Evolutionary conservation across 2,329 filamentous ascomycete species (phyloP).

Genomic region (Fusarium zealandicum): DNA sequence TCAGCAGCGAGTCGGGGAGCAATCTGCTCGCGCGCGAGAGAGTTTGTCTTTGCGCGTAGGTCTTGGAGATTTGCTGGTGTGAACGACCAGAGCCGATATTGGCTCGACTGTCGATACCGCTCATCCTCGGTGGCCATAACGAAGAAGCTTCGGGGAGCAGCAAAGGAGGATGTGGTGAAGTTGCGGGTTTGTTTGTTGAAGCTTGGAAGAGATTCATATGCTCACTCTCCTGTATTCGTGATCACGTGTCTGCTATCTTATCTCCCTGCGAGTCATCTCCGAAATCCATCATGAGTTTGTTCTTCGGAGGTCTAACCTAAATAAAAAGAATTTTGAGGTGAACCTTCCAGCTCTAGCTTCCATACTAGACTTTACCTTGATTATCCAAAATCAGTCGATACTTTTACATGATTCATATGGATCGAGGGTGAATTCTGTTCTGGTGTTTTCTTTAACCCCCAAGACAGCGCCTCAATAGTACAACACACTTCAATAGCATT

Average conservation of each 20-base stretch:
- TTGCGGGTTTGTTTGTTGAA: not conserved
- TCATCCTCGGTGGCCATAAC: conserved; percentile 85
- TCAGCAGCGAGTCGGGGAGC: conserved; percentile 61
- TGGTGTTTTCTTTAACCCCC: too few species aligned
- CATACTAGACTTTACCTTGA: too few species aligned
- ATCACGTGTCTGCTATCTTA: too few species aligned
- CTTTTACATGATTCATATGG: too few species aligned
- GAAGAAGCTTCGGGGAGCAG: conserved; percentile 3
- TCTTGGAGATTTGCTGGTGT: conserved; percentile 74
- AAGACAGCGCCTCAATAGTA: too few species aligned
- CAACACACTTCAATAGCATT: not conserved
- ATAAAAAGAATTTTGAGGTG: too few species aligned
- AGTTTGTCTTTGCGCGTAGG: conserved; percentile 80
- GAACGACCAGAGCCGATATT: conserved; percentile 94
- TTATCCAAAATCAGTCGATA: too few species aligned
- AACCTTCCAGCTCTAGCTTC: too few species aligned
- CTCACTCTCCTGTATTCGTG: not conserved
- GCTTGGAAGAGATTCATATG: not conserved
- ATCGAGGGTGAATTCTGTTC: too few species aligned
- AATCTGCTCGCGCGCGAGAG: conserved; percentile 71
- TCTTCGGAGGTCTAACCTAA: too few species aligned
- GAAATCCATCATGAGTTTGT: not conserved
- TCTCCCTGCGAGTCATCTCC: too few species aligned
- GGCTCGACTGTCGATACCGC: conserved; percentile 86
- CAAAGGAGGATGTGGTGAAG: not conserved